phyloP scores from a whole-genome alignment of 805 yeast species.

The Candida broadrunensis region DNA sequence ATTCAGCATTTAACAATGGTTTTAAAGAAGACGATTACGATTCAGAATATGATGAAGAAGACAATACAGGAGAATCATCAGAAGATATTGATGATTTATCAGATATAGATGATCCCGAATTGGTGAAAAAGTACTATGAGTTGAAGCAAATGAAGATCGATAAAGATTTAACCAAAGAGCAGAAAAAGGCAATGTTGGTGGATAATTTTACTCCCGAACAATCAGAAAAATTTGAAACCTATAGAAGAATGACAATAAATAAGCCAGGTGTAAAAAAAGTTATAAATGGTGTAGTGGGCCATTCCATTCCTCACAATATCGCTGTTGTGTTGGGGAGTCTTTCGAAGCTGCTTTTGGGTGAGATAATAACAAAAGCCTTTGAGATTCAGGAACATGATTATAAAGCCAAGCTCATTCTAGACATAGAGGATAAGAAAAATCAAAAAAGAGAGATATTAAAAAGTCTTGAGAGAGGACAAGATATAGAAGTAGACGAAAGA shows the following conservation, averaged over 20 bases:
- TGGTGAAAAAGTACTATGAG: slow-evolving; percentile 26
- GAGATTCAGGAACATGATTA: slow-evolving; percentile 61
- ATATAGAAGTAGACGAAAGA: slow-evolving; percentile 24
- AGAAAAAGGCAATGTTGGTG: slow-evolving; percentile 59
- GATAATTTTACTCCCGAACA: slow-evolving; percentile 78
- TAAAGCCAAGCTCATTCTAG: slow-evolving; percentile 36
- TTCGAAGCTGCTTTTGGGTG: slow-evolving; percentile 88
- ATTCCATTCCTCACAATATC: slow-evolving; percentile 73
- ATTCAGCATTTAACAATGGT: slow-evolving; percentile 11
- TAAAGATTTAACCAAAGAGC: slow-evolving; percentile 42
- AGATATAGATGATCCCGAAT: slow-evolving; percentile 32
- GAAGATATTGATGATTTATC: slow-evolving; percentile 26
- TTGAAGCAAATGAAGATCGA: slow-evolving; percentile 30
- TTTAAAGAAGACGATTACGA: slow-evolving; percentile 1
- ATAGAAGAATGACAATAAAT: slow-evolving; percentile 62
- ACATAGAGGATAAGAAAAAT: slow-evolving; percentile 39
- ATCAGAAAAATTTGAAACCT: slow-evolving; percentile 82
- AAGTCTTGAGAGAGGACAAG: slow-evolving; percentile 38
- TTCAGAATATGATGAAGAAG: slow-evolving; percentile 3
- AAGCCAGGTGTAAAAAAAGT: slow-evolving; percentile 76
- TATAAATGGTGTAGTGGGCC: slow-evolving; percentile 75
- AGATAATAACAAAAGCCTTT: slow-evolving; percentile 77
- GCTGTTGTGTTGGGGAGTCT: slow-evolving; percentile 82
- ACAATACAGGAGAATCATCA: slow-evolving; percentile 14
- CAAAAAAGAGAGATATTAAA: slow-evolving; percentile 30